These are phyloP conservation scores for Tulasnella sp. DNA, from an alignment of 768 basidiomycete species.

Conservation along the genomic window DNA sequence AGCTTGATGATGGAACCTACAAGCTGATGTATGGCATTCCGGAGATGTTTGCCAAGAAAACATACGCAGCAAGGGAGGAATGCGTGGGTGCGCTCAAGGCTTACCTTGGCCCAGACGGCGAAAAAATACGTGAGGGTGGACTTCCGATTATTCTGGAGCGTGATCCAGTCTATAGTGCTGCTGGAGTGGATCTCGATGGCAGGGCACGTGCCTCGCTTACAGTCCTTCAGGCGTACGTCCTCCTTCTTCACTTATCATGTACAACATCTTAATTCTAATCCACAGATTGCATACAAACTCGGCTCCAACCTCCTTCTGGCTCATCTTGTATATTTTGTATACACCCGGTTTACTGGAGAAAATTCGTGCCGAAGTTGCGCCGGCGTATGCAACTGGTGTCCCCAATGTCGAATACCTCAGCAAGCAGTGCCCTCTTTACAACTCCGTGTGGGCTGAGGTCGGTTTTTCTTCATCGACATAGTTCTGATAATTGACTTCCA, in stretches of 20 bases:
- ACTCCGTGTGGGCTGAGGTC: constrained; percentile 2
- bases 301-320: constrained; percentile 6
- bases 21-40: constrained; percentile 10
- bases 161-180: background rate
- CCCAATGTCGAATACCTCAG: background rate
- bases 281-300: constrained; percentile 9
- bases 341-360: constrained; percentile 3
- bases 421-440: constrained; percentile 6
- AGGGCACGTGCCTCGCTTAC: background rate
- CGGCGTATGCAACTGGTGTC: background rate
- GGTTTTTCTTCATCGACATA: no score
- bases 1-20: constrained; percentile 8
- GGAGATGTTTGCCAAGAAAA: constrained; percentile 4
- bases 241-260: background rate
- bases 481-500: no score
- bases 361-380: constrained; percentile 1
- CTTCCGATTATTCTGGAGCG: constrained; percentile 1
- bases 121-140: background rate
- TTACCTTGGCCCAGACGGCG: constrained; percentile 5
- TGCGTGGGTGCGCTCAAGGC: constrained; percentile 5
- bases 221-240: constrained; percentile 7
- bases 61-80: constrained; percentile 5
- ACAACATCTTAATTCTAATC: background rate
- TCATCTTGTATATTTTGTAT: constrained; percentile 6
- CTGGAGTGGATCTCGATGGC: background rate